Evolutionary conservation across 352 stramenopile species (phyloP).

Genomic region (Globisporangium polare): DNA sequence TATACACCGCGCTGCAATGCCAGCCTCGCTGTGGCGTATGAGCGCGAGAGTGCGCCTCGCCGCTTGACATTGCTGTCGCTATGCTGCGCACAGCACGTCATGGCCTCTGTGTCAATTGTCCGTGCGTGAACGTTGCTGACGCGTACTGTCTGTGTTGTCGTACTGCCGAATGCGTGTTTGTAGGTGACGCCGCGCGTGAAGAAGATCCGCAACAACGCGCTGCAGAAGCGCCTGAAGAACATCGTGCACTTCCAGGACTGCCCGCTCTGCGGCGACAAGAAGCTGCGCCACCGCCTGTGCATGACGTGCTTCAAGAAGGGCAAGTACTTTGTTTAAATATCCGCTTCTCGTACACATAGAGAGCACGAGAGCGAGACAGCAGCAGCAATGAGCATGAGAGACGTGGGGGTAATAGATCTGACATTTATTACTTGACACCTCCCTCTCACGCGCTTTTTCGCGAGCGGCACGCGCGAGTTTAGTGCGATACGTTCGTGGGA

Average conservation of each 20-base stretch:
- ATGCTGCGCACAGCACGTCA: not conserved
- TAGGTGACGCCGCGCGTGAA: conserved; percentile 85
- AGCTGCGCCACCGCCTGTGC: conserved; percentile 84
- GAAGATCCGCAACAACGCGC: conserved; percentile 86
- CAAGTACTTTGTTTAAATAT: conserved; percentile 83
- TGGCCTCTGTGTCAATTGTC: too few species aligned
- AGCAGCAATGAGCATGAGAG: not conserved
- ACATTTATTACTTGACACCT: not conserved
- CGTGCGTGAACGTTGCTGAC: not conserved
- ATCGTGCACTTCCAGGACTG: conserved; percentile 89
- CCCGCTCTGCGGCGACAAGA: conserved; percentile 81
- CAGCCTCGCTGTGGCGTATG: not conserved
- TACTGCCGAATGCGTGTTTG: not conserved
- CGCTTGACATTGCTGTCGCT: not conserved
- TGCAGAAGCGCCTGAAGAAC: conserved; percentile 87
- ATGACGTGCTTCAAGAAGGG: conserved; percentile 92
- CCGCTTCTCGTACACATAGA: not conserved
- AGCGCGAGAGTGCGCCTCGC: not conserved
- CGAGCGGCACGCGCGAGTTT: too few species aligned
- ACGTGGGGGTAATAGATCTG: conserved; percentile 1
- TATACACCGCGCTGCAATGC: not conserved
- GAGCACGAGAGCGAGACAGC: not conserved
- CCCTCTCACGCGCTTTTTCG: too few species aligned
- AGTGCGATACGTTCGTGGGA: too few species aligned
- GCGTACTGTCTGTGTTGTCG: not conserved